These are phyloP conservation scores for Fusarium drepaniforme DNA, from an alignment of 2,329 filamentous ascomycete species.

Conservation along the genomic window DNA sequence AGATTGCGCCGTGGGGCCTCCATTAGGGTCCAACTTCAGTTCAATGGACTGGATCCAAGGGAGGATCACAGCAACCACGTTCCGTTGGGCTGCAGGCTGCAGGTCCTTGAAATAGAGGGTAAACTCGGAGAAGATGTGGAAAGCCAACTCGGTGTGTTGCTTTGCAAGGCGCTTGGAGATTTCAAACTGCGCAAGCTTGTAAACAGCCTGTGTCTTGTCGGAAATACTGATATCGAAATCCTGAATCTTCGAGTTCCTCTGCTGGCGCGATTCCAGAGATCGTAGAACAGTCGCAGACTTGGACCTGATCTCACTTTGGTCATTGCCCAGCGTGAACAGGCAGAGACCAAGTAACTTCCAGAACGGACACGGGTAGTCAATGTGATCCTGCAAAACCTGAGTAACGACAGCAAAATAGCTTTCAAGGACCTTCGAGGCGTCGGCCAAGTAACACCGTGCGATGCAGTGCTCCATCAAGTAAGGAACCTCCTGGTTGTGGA, in stretches of 20 bases:
- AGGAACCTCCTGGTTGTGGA: conserved; percentile 89
- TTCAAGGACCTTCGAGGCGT: conserved; percentile 84
- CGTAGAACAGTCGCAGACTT: conserved; percentile 87
- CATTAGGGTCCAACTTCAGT: conserved; percentile 90
- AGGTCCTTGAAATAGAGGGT: conserved; percentile 93
- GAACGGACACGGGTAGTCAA: conserved; percentile 86
- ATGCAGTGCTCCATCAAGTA: conserved; percentile 92
- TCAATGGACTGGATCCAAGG: conserved; percentile 98
- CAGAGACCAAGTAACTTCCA: conserved; percentile 93
- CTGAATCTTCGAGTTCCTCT: conserved; percentile 87
- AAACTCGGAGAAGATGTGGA: conserved; percentile 96
- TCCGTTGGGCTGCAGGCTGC: conserved; percentile 85
- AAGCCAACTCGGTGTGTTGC: conserved; percentile 89
- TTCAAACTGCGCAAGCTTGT: conserved; percentile 97
- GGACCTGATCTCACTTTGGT: conserved; percentile 88
- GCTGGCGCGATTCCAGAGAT: conserved; percentile 83
- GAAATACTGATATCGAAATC: conserved; percentile 99
- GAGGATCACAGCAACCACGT: conserved; percentile 92
- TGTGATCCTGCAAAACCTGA: conserved; percentile 84
- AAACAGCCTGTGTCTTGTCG: conserved; percentile 97
- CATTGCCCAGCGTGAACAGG: conserved; percentile 92
- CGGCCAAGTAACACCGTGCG: conserved; percentile 87
- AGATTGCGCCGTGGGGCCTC: conserved; percentile 89
- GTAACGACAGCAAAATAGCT: conserved; percentile 96
- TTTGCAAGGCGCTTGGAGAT: conserved; percentile 91